phyloP scores from a whole-genome alignment of 2,329 filamentous ascomycete species.

The Metarhizium sp. region DNA sequence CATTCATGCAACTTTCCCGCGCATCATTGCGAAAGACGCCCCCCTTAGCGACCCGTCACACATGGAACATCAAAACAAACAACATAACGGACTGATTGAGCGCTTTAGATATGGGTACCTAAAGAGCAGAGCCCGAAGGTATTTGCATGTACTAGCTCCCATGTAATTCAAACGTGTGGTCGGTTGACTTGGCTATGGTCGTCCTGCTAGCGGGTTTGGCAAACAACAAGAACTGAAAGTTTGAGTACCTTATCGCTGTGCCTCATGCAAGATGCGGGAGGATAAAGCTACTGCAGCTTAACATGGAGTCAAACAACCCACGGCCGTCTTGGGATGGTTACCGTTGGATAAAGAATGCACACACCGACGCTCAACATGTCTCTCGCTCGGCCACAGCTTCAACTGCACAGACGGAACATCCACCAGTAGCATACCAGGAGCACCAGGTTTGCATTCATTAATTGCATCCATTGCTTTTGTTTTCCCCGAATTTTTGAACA shows the following conservation, averaged over 20 bases:
- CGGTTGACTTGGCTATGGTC: not conserved
- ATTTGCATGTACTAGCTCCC: not conserved
- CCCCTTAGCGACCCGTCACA: not conserved
- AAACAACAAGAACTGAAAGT: not conserved
- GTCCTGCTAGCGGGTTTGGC: not conserved
- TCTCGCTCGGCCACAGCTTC: not conserved
- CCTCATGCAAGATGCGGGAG: not conserved
- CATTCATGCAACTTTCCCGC: not conserved
- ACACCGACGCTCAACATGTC: not conserved
- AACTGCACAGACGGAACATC: not conserved
- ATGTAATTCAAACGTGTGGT: not conserved
- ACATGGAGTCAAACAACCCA: too few relatives aligned
- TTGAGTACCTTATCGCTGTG: not conserved
- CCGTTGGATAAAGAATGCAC: not conserved
- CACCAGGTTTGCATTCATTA: not conserved
- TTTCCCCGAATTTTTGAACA: not conserved
- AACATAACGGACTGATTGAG: too few relatives aligned
- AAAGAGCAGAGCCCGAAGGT: too few relatives aligned
- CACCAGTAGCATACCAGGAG: not conserved
- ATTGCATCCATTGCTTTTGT: not conserved
- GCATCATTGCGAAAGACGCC: not conserved
- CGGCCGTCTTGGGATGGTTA: not conserved
- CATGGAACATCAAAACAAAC: not conserved
- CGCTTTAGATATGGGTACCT: too few relatives aligned
- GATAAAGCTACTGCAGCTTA: not conserved